Conservation (phyloP, 257 asterid species). For the Primulina huaijiensis region DNA sequence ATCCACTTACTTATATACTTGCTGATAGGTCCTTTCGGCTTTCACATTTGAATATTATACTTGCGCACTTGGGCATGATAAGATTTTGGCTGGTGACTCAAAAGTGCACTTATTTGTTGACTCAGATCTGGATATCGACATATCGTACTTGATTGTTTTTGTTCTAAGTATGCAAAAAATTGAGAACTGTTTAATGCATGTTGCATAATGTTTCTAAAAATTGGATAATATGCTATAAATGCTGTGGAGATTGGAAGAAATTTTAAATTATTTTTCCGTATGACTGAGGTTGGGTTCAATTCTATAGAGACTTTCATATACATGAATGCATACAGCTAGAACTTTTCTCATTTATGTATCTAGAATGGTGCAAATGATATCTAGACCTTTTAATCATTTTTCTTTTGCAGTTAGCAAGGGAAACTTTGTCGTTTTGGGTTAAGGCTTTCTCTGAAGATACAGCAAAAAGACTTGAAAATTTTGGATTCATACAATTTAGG, state of each 20-base stretch:
- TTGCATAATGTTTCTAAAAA: not conserved
- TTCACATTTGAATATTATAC: not conserved
- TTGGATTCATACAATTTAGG: constrained; percentile 92
- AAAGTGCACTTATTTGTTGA: not conserved
- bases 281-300: not conserved
- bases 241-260: not conserved
- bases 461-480: constrained; percentile 96
- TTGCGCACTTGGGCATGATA: constrained; percentile 1
- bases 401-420: constrained; percentile 87
- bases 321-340: too few relatives aligned
- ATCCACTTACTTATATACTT: not conserved
- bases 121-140: not conserved
- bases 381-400: not conserved
- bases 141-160: not conserved
- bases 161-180: not conserved
- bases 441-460: constrained; percentile 98
- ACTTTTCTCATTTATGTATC: not conserved
- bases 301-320: too few relatives aligned
- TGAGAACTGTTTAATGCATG: constrained; percentile 11
- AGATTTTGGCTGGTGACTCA: not conserved
- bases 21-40: not conserved
- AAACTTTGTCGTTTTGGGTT: constrained; percentile 89
- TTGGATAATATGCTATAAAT: not conserved
- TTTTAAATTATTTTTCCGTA: not conserved
- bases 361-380: not conserved